Evolutionary conservation across 2,329 filamentous ascomycete species (phyloP), one percentile per base, ranked within the genome.

Genomic region (Ascosphaera apis): DNA sequence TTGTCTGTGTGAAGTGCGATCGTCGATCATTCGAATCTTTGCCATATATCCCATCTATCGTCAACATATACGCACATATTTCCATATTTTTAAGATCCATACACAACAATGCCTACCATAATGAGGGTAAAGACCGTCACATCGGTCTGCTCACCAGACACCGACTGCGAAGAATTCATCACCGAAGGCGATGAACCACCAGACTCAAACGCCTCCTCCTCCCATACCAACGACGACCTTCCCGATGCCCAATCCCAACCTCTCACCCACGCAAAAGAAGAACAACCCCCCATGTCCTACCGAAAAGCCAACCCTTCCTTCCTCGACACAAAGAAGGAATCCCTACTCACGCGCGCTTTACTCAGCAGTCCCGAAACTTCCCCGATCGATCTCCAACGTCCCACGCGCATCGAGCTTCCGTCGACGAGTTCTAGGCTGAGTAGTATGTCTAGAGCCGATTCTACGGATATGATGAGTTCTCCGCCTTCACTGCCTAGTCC

Each of bases 171-270:
- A 40, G 83, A 92, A 38, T 53, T 72, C 45, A 59, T 65, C 39
- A 69, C 77, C 43, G 86, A 93, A 48, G 66, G 74, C 35, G 86
- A 95, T 55, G 86, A 95, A 55, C 84, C 84, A 35, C 83, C 84
- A 47, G 84, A 93, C 57, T n/a, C n/a, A n/a, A 48, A 57, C 49
- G 43, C 42, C 34, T 36, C 42, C 42, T 42, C 53, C 40, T 46
- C 42, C 39, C 44, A n/a, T n/a, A n/a, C n/a, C n/a, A n/a, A n/a
- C n/a, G n/a, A n/a, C n/a, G 49, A 41, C 40, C 43, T 37, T 28
- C 15, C 33, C 27, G 25, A 36, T 35, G 21, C 23, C 6, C 31
- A 7, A 36, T 36, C 30, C 33, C 37, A 15, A 35, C 38, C n/a
- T 32, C 37, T 9, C 15, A 30, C 27, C 19, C 16, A n/a, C 33